A percentile compares a stretch with the other conserved stretches of the same genome.
These are phyloP conservation scores for Populus alba DNA, from an alignment of 345 rosid genomes.

Conservation along the genomic window DNA sequence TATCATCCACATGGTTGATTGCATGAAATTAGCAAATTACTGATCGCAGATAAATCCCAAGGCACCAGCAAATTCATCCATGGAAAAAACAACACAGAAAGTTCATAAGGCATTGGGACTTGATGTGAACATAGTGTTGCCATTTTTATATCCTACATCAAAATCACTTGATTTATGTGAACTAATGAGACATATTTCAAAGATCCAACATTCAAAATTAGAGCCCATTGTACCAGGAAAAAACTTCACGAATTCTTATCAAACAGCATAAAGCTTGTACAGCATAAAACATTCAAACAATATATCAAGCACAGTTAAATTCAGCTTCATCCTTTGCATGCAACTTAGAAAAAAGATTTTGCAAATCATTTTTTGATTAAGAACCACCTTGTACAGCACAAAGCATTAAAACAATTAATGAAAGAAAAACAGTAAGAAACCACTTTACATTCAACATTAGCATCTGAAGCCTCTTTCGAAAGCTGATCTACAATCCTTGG, in stretches of 20 bases:
- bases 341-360: neutral
- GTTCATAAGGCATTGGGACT: neutral
- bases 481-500: slow-evolving; percentile 84
- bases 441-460: slow-evolving; percentile 72
- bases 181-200: neutral
- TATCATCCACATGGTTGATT: neutral
- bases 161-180: neutral
- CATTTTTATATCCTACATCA: neutral
- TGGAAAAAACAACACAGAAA: too few species aligned
- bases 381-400: neutral
- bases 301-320: neutral
- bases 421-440: slow-evolving; percentile 1
- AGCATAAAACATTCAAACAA: too few species aligned
- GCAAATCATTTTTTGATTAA: neutral
- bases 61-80: neutral
- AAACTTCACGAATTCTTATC: neutral
- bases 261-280: too few species aligned
- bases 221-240: too few species aligned
- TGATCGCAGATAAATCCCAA: neutral
- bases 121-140: neutral
- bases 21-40: neutral
- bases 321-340: neutral
- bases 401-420: neutral
- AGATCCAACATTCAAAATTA: neutral
- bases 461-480: slow-evolving; percentile 68